These are phyloP conservation scores for Coniochaeta ligniaria DNA, from an alignment of 2,329 filamentous ascomycete genomes.

Conservation along the genomic window DNA sequence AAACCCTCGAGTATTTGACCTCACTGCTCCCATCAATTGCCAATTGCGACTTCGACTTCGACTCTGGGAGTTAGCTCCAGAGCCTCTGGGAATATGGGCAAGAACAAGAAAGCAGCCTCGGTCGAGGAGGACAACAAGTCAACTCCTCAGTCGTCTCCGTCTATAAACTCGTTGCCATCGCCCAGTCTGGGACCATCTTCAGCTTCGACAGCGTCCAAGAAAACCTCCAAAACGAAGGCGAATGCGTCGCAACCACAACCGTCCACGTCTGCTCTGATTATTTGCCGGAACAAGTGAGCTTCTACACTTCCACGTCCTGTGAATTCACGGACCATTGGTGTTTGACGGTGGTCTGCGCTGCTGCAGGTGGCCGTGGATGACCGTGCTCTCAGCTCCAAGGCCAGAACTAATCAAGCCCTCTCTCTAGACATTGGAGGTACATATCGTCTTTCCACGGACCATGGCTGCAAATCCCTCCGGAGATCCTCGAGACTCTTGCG, in stretches of 20 bases:
- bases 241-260: constrained; percentile 4
- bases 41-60: neutral
- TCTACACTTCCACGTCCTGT: neutral
- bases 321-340: neutral
- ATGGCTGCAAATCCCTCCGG: constrained; percentile 73
- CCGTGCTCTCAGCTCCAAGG: neutral
- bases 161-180: neutral
- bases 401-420: neutral
- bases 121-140: constrained; percentile 2
- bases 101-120: constrained; percentile 1
- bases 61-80: neutral
- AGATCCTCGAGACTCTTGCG: constrained; percentile 72
- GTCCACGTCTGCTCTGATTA: constrained; percentile 12
- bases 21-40: neutral
- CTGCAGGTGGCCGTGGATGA: neutral
- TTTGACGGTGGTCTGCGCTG: neutral
- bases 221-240: constrained; percentile 2
- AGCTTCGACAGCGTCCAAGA: neutral
- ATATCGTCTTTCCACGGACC: constrained; percentile 79
- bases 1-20: neutral
- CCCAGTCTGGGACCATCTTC: neutral
- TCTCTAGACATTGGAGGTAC: constrained; percentile 69
- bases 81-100: neutral
- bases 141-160: constrained; percentile 1
- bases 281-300: constrained; percentile 18